Base-by-base conservation (phyloP, 257 asterid genomes). In the Ocimum tenuiflorum region DNA sequence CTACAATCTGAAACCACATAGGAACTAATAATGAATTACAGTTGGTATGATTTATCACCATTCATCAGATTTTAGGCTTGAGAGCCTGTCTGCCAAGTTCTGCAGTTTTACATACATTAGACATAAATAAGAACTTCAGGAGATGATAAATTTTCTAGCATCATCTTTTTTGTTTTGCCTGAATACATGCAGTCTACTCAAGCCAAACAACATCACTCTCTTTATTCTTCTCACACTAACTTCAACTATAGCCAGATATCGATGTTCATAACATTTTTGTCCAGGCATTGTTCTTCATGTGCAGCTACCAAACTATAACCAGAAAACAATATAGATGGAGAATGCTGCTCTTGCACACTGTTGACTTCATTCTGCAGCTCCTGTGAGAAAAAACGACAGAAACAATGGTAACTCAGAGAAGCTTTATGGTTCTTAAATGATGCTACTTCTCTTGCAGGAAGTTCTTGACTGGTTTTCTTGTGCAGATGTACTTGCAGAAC, bases 331-430 rank as follows among this genome's bases (percentile, higher is more conserved):
- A 22, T 7, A 23, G 19, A 14, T 33, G 56, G 51, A 8, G 7
- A 38, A 43, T 27, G 41, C 22, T 17, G 49, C 38, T 22, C 0
- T 24, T 23, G 54, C 50, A 14, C 43, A 12, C 65, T 60, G 12
- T 14, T 27, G 49, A 27, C 54, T 60, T 65, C 76, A 58, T 33
- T 68, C 76, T 22, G 60, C 51, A 62, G 65, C 58, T 68, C 47
- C 73, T 67, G 72, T 38, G 14, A 45, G 42, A 48, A 15, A 14
- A 24, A 13, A 27, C 31, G 31, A 27, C n/a, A 27, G 31, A 4
- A 27, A 27, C 31, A 27, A 24, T 14, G n/a, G 39, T 11, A 19
- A 42, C 48, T 67, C 12, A 47, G 15, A 36, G 41, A 57, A 11
- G 38, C 27, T 31, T 49, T 27, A 27, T 13, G 6, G 8, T 52